Percentiles rank a stretch among this genome's conserved stretches.
Conservation (phyloP, 2,329 filamentous ascomycete species). For the Ceratocystis alfenasii region DNA sequence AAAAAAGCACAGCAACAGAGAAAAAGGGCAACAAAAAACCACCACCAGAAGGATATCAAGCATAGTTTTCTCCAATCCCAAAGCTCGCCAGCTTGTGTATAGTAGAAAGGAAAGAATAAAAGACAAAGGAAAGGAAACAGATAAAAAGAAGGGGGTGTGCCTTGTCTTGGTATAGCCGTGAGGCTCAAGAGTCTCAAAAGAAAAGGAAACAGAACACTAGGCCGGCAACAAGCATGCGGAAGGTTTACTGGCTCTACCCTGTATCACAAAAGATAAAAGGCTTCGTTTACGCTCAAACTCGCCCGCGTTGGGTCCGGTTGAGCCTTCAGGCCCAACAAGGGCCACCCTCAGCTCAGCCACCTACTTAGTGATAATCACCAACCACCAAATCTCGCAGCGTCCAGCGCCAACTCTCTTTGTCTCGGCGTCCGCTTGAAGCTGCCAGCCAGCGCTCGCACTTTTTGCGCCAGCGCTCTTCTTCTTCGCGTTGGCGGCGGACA, state of each 20-base stretch:
- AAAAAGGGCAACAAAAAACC: neutral
- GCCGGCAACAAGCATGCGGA: neutral
- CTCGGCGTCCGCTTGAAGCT: constrained; percentile 40
- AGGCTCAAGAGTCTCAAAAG: neutral
- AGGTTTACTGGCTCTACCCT: neutral
- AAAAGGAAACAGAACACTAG: neutral
- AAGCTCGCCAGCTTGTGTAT: neutral
- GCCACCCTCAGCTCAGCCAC: neutral
- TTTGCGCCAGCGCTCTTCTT: constrained; percentile 81
- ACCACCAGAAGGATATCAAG: constrained; percentile 6
- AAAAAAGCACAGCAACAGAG: neutral
- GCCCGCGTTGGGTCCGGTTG: neutral
- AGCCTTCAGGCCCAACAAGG: neutral
- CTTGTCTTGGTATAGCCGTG: constrained; percentile 1
- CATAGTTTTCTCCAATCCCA: neutral
- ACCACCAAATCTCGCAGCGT: constrained; percentile 51
- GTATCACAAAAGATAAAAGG: constrained; percentile 9
- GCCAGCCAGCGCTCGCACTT: constrained; percentile 76
- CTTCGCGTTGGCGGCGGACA: constrained; percentile 73
- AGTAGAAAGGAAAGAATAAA: neutral
- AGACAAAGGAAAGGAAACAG: neutral
- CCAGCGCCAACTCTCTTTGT: constrained; percentile 63
- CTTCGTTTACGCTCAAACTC: neutral
- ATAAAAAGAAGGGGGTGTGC: neutral
- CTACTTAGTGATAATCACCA: constrained; percentile 29